Evolutionary conservation across 345 rosid genomes (phyloP), one percentile per base, ranked within the genome.

Genomic region (Tarenaya hassleriana): DNA sequence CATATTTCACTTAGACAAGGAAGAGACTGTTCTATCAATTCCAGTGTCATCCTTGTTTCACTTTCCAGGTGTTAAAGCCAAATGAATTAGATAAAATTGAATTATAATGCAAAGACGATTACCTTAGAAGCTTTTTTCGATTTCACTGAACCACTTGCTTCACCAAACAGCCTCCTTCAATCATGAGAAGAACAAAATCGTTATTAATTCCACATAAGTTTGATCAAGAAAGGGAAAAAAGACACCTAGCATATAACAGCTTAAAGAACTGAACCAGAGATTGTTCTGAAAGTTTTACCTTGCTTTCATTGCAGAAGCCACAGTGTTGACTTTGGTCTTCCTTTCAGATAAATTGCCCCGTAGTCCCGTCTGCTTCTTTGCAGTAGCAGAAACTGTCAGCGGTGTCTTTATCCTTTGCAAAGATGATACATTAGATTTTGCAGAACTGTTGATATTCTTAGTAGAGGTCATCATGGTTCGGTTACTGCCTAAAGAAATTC

Each of bases 131-230:
- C 75, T 70, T 58, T 63, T 56, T 66, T 43, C 49, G 57, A 49
- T 56, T 62, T 72, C 60, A 63, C 72, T 13, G 34, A 62, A 17
- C 37, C 63, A 48, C 38, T 61, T 56, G 64, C 64, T 64, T 80
- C 75, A 37, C 55, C 65, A 45, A 84, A 78, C 59, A 82, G 62
- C 71, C 72, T 80, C 78, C 96, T 84, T 73, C 73, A 55, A 57
- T 14, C 33, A 49, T 48, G 42, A 43, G 49, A 55, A 34, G 51
- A 40, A 58, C 34, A 10, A 19, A 20, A 49, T 2, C 31, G 35
- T 42, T 16, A 41, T 10, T 34, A 29, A 15, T 24, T 29, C 20
- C 31, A 29, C 35, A 10, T 20, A 31, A 43, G 45, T 32, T 47
- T 57, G 63, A 44, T 21, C 51, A 47, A 40, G 15, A 16, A 8